Evolutionary conservation across 75 land plant genomes (phyloP).

Genomic region (Pinus taeda): DNA sequence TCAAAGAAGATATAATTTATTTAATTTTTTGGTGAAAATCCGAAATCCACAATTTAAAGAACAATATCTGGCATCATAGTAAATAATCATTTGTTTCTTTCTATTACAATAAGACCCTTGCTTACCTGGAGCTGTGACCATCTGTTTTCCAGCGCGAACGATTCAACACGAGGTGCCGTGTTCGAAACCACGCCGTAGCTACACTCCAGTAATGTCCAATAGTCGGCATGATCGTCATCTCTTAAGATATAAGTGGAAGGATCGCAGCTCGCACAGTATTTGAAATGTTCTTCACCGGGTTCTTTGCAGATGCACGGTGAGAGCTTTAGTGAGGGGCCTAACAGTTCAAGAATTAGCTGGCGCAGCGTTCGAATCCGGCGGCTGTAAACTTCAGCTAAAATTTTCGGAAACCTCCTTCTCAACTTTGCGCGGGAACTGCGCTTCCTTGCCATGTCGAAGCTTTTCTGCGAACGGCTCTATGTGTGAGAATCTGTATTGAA

Average conservation of each 20-base stretch:
- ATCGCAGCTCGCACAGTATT: conserved; percentile 14
- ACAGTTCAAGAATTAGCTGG: neutral
- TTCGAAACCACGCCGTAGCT: conserved; percentile 48
- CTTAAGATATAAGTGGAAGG: conserved; percentile 24
- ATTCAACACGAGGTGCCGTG: conserved; percentile 13
- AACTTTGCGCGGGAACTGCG: too few species aligned
- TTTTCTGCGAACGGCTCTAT: too few species aligned
- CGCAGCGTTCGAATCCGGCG: conserved; percentile 4
- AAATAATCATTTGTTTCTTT: too few species aligned
- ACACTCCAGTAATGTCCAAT: conserved; percentile 28
- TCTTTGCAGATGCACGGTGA: conserved; percentile 12
- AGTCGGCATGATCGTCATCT: conserved; percentile 34
- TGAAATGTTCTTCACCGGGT: neutral
- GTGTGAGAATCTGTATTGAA: too few species aligned
- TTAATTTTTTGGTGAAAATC: too few species aligned
- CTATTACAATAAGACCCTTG: neutral
- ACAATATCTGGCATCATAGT: too few species aligned
- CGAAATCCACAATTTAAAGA: too few species aligned
- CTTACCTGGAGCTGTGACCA: conserved; percentile 28
- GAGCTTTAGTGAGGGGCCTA: neutral
- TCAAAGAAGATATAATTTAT: too few species aligned
- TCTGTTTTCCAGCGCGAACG: conserved; percentile 3
- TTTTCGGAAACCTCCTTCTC: neutral
- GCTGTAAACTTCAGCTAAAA: conserved; percentile 1
- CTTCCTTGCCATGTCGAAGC: too few species aligned